A percentile compares a stretch with the other conserved stretches of the same genome.
Evolutionary conservation across 768 basidiomycete species (phyloP).

Genomic region (Dentipellis sp.): DNA sequence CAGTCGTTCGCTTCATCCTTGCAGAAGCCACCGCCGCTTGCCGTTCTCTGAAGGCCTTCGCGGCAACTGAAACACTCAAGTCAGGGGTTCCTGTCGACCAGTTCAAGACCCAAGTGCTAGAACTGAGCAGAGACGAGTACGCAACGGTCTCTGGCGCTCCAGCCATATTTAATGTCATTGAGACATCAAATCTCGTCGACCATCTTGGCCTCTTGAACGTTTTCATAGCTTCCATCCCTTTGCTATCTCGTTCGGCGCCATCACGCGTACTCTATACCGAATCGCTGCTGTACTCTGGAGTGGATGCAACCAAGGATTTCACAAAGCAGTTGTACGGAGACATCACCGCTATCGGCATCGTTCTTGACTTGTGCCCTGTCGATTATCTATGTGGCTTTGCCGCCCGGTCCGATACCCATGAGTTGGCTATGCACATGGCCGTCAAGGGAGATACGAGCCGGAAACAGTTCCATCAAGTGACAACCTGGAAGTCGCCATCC

Average conservation of each 20-base stretch:
- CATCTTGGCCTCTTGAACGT: slow-evolving; percentile 39
- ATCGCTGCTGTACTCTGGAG: slow-evolving; percentile 23
- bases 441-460: background rate
- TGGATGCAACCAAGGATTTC: slow-evolving; percentile 15
- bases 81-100: background rate
- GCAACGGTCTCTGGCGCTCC: slow-evolving; percentile 18
- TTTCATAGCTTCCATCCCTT: slow-evolving; percentile 27
- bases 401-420: background rate
- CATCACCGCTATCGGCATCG: background rate
- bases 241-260: slow-evolving; percentile 21
- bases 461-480: background rate
- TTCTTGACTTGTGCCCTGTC: background rate
- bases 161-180: slow-evolving; percentile 33
- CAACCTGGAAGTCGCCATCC: background rate
- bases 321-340: background rate
- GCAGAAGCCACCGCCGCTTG: slow-evolving; percentile 33
- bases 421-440: background rate
- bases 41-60: background rate
- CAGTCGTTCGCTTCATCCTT: slow-evolving; percentile 29
- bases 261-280: slow-evolving; percentile 33
- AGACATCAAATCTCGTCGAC: slow-evolving; percentile 41
- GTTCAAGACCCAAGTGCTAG: slow-evolving; percentile 27
- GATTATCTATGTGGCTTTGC: background rate
- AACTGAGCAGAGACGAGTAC: slow-evolving; percentile 27
- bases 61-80: background rate